A percentile compares a stretch with the other conserved stretches of the same genome.
phyloP scores from a whole-genome alignment of 2,329 filamentous ascomycete genomes.

The Fusarium nodosum region DNA sequence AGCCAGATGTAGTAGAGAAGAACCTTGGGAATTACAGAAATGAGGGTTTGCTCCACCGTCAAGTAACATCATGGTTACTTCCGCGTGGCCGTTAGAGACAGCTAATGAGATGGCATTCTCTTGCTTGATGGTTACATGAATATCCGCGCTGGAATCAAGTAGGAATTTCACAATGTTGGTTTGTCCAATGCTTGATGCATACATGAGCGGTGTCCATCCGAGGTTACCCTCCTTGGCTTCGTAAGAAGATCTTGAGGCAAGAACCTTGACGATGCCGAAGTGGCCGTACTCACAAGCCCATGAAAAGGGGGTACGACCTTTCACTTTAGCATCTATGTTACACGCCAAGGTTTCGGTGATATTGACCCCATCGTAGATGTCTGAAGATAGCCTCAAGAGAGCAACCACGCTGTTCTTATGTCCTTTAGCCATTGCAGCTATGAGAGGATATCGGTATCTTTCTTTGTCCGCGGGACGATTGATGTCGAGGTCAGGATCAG shows the following conservation, averaged over 20 bases:
- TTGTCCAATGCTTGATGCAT: fast-evolving
- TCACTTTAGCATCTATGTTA: fast-evolving
- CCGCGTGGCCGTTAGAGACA: fast-evolving
- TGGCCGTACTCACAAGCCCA: not conserved
- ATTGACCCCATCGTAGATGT: fast-evolving
- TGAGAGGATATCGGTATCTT: conserved; percentile 19
- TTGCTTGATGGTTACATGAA: fast-evolving
- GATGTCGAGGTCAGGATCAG: fast-evolving
- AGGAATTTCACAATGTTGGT: fast-evolving
- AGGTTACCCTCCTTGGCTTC: no score
- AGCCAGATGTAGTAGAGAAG: fast-evolving
- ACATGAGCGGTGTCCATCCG: not conserved
- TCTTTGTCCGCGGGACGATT: not conserved
- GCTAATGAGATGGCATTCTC: not conserved
- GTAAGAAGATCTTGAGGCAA: fast-evolving
- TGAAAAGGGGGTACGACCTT: fast-evolving
- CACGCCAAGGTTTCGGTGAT: fast-evolving
- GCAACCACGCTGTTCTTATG: not conserved
- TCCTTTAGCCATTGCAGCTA: conserved; percentile 29
- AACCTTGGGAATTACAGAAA: fast-evolving
- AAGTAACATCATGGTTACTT: fast-evolving
- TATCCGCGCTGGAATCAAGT: fast-evolving
- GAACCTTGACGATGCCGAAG: fast-evolving
- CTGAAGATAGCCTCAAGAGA: not conserved
- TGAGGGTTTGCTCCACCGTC: fast-evolving